Evolutionary conservation across 2,329 filamentous ascomycete species (phyloP).

Genomic region (Aspergillus calidoustus): DNA sequence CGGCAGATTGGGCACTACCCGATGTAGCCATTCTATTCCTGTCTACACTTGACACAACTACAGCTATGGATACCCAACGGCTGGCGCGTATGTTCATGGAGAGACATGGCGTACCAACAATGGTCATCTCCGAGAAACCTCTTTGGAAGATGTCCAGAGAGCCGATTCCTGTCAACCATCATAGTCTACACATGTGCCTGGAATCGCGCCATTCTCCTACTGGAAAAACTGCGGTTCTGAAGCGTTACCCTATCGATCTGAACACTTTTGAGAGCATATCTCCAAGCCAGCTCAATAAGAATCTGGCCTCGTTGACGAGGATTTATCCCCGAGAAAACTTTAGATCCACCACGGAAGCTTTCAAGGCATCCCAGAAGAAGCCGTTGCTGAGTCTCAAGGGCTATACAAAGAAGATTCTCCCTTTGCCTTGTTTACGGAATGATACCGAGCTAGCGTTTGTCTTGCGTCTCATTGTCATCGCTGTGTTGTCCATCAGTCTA

Average conservation of each 20-base stretch:
- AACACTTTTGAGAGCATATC: slow-evolving; percentile 54
- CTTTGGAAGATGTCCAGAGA: slow-evolving; percentile 44
- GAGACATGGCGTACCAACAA: slow-evolving; percentile 49
- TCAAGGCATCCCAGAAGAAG: slow-evolving; percentile 16
- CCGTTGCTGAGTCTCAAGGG: slow-evolving; percentile 30
- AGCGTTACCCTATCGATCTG: slow-evolving; percentile 51
- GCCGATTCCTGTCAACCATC: slow-evolving; percentile 43
- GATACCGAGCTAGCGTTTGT: slow-evolving; percentile 30
- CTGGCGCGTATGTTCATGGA: slow-evolving; percentile 47
- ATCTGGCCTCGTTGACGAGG: slow-evolving; percentile 48
- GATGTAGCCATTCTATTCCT: slow-evolving; percentile 53
- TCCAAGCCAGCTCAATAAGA: slow-evolving; percentile 51
- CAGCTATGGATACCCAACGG: slow-evolving; percentile 34
- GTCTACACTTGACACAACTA: slow-evolving; percentile 39
- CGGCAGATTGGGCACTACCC: slow-evolving; percentile 48
- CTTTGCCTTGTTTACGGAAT: slow-evolving; percentile 27
- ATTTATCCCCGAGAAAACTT: slow-evolving; percentile 34
- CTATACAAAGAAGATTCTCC: slow-evolving; percentile 30
- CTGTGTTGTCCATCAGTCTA: slow-evolving; percentile 35
- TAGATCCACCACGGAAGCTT: slow-evolving; percentile 24
- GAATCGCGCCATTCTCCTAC: slow-evolving; percentile 42
- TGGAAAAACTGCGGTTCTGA: slow-evolving; percentile 40
- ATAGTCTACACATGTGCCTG: slow-evolving; percentile 50
- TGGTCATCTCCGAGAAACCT: slow-evolving; percentile 51
- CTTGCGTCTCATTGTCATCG: slow-evolving; percentile 35